Conservation (phyloP, 2,329 filamentous ascomycete species). For the Salinomyces thailandicus region DNA sequence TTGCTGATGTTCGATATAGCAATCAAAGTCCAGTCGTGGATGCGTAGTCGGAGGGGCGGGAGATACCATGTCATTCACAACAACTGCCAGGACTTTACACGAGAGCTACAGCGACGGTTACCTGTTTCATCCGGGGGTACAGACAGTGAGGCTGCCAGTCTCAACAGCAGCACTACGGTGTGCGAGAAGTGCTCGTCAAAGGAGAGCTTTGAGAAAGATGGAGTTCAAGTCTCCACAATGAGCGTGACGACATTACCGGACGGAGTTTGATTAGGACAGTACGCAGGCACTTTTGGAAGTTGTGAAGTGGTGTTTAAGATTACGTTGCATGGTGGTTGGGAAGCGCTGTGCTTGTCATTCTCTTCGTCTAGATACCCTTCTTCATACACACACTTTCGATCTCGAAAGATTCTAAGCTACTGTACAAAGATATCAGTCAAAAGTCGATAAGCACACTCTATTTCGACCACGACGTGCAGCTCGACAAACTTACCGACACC, state of each 20-base stretch:
- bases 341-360: background rate
- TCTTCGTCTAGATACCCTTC: conserved; percentile 1
- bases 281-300: background rate
- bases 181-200: background rate
- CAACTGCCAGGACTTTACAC: conserved; percentile 2
- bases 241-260: no score
- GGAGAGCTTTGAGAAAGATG: background rate
- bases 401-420: background rate
- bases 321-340: background rate
- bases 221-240: background rate
- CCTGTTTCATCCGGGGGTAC: background rate
- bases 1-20: background rate
- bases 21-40: conserved; percentile 1
- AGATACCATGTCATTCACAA: conserved; percentile 1
- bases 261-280: no score
- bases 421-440: no score
- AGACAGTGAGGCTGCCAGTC: background rate
- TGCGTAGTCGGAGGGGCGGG: conserved; percentile 1
- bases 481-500: no score
- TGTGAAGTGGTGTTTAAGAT: background rate
- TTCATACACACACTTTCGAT: background rate
- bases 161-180: background rate
- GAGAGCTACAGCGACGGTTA: background rate
- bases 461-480: no score
- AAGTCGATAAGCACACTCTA: no score